Base-by-base conservation (phyloP, 306 rosid species). In the Quercus agrifolia region DNA sequence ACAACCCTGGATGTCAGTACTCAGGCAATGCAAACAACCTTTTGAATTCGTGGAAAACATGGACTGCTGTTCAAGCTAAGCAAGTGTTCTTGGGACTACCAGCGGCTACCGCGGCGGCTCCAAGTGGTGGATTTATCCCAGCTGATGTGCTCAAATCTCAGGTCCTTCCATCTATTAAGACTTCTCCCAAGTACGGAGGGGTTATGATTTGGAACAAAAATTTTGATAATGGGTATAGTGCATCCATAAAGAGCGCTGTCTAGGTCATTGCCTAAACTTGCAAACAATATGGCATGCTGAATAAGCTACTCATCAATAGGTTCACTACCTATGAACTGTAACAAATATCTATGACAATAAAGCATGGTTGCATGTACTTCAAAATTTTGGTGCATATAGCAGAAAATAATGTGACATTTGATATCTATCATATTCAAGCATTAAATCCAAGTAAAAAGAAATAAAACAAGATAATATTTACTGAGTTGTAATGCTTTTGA, bases 71-170 rank as follows among this genome's bases (percentile, higher is more conserved):
- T 66, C 81, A 79, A 1, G 92, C 83, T 5, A 56, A 62, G 5
- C 80, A 85, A 21, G 87, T 91, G 14, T 91, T 90, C 77, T 74
- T 90, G 85, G 97, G 98, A 28, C 69, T 93, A 0, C 98, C 94
- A 0, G 96, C 98, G 0, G 84, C 94, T 2, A 20, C 78, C 1
- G 80, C 49, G 0, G 96, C 96, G 10, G 94, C 94, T 1, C 79
- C 92, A 2, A 66, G 80, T 0, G 79, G 89, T 6, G 97, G 95
- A 0, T 89, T 77, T 35, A 85, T 92, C 81, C 87, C 94, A 2
- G 62, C 86, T 0, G 78, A 83, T 27, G 82, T 2, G 14, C 75
- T 89, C 4, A 75, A n/a, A 10, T 21, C 83, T 58, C 28, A 77
- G 15, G 83, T 86, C 10, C 92, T 90, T 80, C 94, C 97, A 14